phyloP scores from a whole-genome alignment of 306 rosid species.

The Trichosanthes cucumerina region DNA sequence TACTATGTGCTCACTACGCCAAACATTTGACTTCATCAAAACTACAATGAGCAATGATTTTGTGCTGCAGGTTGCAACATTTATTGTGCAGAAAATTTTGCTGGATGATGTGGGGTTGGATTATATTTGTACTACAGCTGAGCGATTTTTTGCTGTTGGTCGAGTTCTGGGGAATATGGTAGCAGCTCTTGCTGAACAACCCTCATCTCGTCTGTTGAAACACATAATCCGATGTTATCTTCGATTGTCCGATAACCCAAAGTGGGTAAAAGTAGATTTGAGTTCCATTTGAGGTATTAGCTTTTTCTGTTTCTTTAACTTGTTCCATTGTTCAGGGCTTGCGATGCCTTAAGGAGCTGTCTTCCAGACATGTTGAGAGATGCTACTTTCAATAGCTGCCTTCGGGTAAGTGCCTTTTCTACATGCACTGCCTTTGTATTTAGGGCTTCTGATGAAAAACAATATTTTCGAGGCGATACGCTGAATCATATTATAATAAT shows the following conservation, averaged over 20 bases:
- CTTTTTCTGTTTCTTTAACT: not conserved
- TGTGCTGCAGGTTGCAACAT: conserved; percentile 56
- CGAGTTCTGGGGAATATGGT: conserved; percentile 56
- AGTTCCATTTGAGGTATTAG: not conserved
- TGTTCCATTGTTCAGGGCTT: conserved; percentile 35
- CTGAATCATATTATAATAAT: too few species aligned
- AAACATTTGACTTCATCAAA: not conserved
- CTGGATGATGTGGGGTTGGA: conserved; percentile 70
- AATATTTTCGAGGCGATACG: not conserved
- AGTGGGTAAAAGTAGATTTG: conserved; percentile 30
- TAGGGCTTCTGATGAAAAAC: not conserved
- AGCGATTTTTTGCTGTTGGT: conserved; percentile 54
- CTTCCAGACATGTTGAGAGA: conserved; percentile 65
- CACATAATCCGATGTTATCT: conserved; percentile 60
- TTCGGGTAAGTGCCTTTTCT: conserved; percentile 45
- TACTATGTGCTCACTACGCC: not conserved
- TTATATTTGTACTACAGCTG: conserved; percentile 57
- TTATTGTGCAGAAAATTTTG: conserved; percentile 60
- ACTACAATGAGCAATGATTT: conserved; percentile 21
- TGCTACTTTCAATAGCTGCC: conserved; percentile 44
- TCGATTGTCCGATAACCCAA: conserved; percentile 53
- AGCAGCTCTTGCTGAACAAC: conserved; percentile 47
- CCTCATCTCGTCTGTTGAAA: conserved; percentile 62
- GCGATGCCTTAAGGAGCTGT: conserved; percentile 52
- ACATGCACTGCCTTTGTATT: not conserved